Evolutionary conservation across 176 grass and related monocot species (phyloP).

Genomic region (Carex littledalei): DNA sequence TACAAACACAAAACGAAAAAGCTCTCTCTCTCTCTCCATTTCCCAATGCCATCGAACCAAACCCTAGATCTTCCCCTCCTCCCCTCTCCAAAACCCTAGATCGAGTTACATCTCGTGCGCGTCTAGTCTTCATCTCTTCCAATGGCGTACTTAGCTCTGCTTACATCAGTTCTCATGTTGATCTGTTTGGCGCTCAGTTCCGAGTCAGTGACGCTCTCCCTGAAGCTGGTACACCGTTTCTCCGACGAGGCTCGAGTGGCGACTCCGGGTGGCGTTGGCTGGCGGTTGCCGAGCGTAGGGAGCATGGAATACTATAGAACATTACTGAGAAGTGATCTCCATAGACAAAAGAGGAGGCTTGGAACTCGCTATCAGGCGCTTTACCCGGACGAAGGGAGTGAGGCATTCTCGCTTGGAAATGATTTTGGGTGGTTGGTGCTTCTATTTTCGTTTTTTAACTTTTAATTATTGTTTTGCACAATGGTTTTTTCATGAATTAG

Average conservation of each 20-base stretch:
- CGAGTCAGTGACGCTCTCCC: slow-evolving; percentile 30
- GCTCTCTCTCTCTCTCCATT: slow-evolving; percentile 13
- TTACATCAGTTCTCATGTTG: slow-evolving; percentile 17
- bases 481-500: neutral
- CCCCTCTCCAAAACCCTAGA: slow-evolving; percentile 32
- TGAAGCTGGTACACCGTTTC: slow-evolving; percentile 76
- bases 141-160: slow-evolving; percentile 11
- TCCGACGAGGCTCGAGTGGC: slow-evolving; percentile 61
- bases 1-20: slow-evolving; percentile 24
- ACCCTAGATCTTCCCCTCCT: slow-evolving; percentile 48
- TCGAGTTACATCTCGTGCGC: slow-evolving; percentile 28
- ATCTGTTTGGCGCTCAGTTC: slow-evolving; percentile 3
- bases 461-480: slow-evolving; percentile 3
- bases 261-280: slow-evolving; percentile 11
- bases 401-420: slow-evolving; percentile 42
- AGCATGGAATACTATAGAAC: slow-evolving; percentile 66
- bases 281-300: slow-evolving; percentile 50
- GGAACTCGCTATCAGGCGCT: slow-evolving; percentile 44
- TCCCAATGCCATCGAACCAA: slow-evolving; percentile 33
- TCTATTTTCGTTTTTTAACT: neutral
- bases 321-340: slow-evolving; percentile 65
- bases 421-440: slow-evolving; percentile 73
- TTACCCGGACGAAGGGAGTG: slow-evolving; percentile 50
- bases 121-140: neutral
- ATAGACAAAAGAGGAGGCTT: slow-evolving; percentile 53